A percentile compares a stretch with the other conserved stretches of the same genome.
Evolutionary conservation across 345 rosid genomes (phyloP).

Genomic region (Brassica juncea): DNA sequence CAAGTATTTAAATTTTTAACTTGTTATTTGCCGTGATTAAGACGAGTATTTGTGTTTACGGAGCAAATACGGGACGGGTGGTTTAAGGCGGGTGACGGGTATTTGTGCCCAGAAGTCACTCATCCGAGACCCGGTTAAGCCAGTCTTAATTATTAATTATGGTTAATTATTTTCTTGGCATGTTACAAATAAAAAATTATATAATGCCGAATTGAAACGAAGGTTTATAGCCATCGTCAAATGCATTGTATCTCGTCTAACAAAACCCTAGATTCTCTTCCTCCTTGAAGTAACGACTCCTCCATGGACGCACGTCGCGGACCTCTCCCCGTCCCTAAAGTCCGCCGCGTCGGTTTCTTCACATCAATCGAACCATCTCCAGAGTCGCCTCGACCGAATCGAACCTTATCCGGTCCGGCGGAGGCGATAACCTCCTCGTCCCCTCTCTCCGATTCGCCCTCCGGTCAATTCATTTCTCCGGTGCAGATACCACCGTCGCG

Average conservation of each 20-base stretch:
- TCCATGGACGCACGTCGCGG: constrained; percentile 60
- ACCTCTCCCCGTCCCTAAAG: constrained; percentile 55
- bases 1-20: no score
- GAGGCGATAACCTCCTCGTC: constrained; percentile 44
- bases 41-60: no score
- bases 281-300: neutral
- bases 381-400: constrained; percentile 41
- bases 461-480: constrained; percentile 56
- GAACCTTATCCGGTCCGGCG: constrained; percentile 54
- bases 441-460: constrained; percentile 53
- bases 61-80: no score
- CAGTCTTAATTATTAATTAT: neutral
- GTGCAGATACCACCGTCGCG: constrained; percentile 78
- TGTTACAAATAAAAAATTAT: neutral
- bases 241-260: neutral
- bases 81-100: no score
- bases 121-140: neutral
- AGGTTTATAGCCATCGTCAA: constrained; percentile 16
- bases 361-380: constrained; percentile 52
- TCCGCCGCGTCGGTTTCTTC: constrained; percentile 78
- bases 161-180: constrained; percentile 6
- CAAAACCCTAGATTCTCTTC: constrained; percentile 36
- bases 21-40: no score
- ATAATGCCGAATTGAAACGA: neutral
- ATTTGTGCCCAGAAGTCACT: neutral